These are phyloP conservation scores for Clitoria ternatea DNA, from an alignment of 306 rosid genomes.

Conservation along the genomic window DNA sequence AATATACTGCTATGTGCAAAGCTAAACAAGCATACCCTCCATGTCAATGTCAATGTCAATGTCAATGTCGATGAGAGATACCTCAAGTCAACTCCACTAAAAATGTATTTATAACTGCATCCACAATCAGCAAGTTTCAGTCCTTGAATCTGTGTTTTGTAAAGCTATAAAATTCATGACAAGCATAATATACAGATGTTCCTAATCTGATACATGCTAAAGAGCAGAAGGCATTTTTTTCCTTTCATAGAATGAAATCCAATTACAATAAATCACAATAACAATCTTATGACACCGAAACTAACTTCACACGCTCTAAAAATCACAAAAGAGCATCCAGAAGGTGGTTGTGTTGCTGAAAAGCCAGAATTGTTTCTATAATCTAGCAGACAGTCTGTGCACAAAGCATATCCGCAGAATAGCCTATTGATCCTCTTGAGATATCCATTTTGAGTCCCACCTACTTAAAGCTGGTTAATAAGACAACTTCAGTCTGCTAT, in stretches of 20 bases:
- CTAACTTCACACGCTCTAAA: conserved; percentile 29
- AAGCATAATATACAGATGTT: conserved; percentile 25
- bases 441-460: neutral
- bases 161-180: conserved; percentile 14
- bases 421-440: conserved; percentile 4
- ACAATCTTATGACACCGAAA: conserved; percentile 15
- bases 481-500: conserved; percentile 9
- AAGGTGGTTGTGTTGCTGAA: conserved; percentile 22
- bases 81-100: neutral
- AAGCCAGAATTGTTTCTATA: conserved; percentile 25
- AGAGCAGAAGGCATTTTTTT: neutral
- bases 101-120: neutral
- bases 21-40: neutral
- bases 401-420: conserved; percentile 32
- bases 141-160: conserved; percentile 5
- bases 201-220: conserved; percentile 9
- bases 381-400: conserved; percentile 33
- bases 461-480: neutral
- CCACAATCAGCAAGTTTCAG: conserved; percentile 10
- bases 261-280: conserved; percentile 29
- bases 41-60: neutral
- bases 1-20: neutral
- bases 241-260: conserved; percentile 26
- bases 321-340: conserved; percentile 28
- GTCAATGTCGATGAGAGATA: neutral